A percentile compares a stretch with the other conserved stretches of the same genome.
Conservation (phyloP, 345 rosid genomes). For the Salix caprea region DNA sequence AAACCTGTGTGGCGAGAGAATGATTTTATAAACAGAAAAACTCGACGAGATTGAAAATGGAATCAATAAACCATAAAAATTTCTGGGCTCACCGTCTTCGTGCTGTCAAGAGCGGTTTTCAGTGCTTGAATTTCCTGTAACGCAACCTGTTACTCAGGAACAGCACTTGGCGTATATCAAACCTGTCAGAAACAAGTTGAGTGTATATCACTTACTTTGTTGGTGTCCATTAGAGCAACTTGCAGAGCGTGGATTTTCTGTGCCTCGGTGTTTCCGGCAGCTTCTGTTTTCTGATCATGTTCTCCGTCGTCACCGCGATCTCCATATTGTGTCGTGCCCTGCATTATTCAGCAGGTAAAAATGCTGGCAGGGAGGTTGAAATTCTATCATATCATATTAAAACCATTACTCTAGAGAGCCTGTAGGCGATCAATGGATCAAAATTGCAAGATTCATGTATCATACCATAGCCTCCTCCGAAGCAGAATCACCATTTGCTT, state of each 20-base stretch:
- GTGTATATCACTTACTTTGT: not conserved
- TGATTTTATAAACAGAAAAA: not conserved
- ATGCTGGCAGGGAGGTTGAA: not conserved
- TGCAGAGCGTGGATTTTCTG: slow-evolving; percentile 37
- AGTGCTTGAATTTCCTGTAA: slow-evolving; percentile 32
- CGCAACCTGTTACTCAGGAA: not conserved
- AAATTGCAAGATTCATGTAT: not conserved
- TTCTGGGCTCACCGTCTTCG: slow-evolving; percentile 33
- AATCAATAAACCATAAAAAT: not conserved
- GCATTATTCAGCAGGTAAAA: slow-evolving; percentile 1
- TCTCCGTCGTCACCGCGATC: not conserved
- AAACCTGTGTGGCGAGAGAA: slow-evolving; percentile 22
- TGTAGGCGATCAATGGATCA: not conserved
- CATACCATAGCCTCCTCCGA: slow-evolving; percentile 21
- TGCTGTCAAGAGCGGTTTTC: slow-evolving; percentile 41
- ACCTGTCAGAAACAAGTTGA: not conserved
- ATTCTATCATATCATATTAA: not conserved
- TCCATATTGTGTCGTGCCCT: slow-evolving; percentile 10
- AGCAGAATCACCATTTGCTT: slow-evolving; percentile 15
- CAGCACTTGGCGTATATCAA: not conserved
- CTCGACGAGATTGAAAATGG: not conserved
- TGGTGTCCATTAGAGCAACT: slow-evolving; percentile 26
- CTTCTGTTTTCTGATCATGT: slow-evolving; percentile 9
- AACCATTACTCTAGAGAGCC: not conserved
- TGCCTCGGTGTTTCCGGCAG: slow-evolving; percentile 4